Evolutionary conservation across 1,284 basidiomycete genomes (phyloP), one percentile per base, ranked within the genome.

Genomic region (Retiboletus flavoniger): DNA sequence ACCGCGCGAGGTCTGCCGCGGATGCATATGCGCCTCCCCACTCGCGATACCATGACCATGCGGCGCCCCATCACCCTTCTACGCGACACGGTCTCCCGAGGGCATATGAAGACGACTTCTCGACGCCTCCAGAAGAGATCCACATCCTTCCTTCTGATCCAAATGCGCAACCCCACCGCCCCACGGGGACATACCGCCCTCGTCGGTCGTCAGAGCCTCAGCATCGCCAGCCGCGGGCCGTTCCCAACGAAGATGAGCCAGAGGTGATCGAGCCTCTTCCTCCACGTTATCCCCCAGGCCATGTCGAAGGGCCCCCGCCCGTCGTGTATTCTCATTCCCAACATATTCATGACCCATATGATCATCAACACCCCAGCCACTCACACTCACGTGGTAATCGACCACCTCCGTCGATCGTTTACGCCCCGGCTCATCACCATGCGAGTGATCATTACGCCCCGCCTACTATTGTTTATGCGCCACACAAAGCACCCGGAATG

Each of bases 321-420:
- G 62, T 62, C 64, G 62, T 63, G 58, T 74, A 75, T 53, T 70
- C 67, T 17, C 72, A 64, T 45, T 69, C 68, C 24, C 69, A 64
- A 53, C 71, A 65, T 19, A 62, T 64, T 36, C 69, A 73, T 42
- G 57, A 63, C 32, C 62, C 66, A 19, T 68, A 68, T 47, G 65
- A 68, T 59, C 66, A 66, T 7, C 70, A 68, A 31, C 66, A 66
- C 19, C 76, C 73, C 44, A 71, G 75, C 44, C 66, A 67, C 47
- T 69, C 70, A 35, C 70, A 72, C 53, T 70, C 69, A 42, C 65
- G 68, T 67, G 67, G 61, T 32, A 66, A 67, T 62, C 67, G 67
- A 36, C 70, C 69, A 13, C 78, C 79, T 19, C 80, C 79, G 21
- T 71, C 80, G 47, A 80, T 81, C 57, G 72, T 81, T 51, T 82